A percentile compares a stretch with the other conserved stretches of the same genome.
These are phyloP conservation scores for Septoria petroselini DNA, from an alignment of 2,329 filamentous ascomycete genomes.

Conservation along the genomic window DNA sequence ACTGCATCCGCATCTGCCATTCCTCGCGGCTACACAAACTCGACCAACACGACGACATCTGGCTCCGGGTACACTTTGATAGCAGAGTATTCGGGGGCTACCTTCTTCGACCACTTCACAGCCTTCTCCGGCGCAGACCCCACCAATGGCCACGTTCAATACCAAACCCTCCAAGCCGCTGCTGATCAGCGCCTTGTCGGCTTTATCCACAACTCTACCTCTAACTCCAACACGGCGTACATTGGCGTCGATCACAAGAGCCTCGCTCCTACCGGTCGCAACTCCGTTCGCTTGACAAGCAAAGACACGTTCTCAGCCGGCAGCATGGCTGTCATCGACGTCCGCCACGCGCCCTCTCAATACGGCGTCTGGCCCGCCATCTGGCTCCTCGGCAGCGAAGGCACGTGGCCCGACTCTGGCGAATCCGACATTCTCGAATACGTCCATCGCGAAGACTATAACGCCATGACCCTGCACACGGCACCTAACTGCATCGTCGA, in stretches of 20 bases:
- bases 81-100: conserved; percentile 33
- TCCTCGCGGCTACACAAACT: conserved; percentile 12
- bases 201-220: conserved; percentile 41
- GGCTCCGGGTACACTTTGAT: conserved; percentile 30
- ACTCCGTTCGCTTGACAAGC: conserved; percentile 48
- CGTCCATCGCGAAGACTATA: conserved; percentile 44
- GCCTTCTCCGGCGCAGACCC: conserved; percentile 46
- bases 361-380: conserved; percentile 54
- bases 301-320: conserved; percentile 48
- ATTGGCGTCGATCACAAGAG: conserved; percentile 47
- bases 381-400: conserved; percentile 39
- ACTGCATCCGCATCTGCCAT: conserved; percentile 15
- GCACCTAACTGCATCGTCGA: conserved; percentile 43
- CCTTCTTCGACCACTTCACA: conserved; percentile 47
- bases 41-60: conserved; percentile 1
- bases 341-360: conserved; percentile 52
- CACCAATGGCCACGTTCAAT: conserved; percentile 41
- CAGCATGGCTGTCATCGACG: conserved; percentile 50
- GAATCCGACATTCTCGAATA: conserved; percentile 52
- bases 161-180: conserved; percentile 29
- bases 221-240: conserved; percentile 39
- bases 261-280: conserved; percentile 40
- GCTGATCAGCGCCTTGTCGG: conserved; percentile 41
- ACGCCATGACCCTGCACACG: conserved; percentile 51
- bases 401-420: conserved; percentile 41